A percentile compares a stretch with the other conserved stretches of the same genome.
Conservation (phyloP, 164 flowering plant species). For the Tinospora cordifolia region DNA sequence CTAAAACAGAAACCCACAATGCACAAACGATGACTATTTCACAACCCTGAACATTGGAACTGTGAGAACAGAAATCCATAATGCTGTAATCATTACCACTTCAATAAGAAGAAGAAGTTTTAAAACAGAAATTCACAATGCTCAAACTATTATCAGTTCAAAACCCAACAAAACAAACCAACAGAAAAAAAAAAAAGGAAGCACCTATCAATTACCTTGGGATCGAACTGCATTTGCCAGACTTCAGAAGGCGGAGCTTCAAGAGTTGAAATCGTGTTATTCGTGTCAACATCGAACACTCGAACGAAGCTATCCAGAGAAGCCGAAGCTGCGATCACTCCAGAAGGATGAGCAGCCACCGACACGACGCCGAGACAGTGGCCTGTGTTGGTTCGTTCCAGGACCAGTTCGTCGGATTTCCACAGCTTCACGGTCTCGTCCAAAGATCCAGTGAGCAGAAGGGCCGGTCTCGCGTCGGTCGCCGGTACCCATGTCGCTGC, state of each 20-base stretch:
- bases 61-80: neutral
- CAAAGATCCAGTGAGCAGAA: conserved; percentile 75
- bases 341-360: conserved; percentile 91
- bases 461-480: conserved; percentile 52
- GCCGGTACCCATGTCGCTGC: conserved; percentile 85
- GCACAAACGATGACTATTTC: neutral
- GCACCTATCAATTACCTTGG: conserved; percentile 39
- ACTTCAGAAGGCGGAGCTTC: conserved; percentile 96
- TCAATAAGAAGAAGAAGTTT: neutral
- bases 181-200: neutral
- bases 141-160: neutral
- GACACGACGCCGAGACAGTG: conserved; percentile 93
- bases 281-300: conserved; percentile 84
- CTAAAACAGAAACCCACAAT: too few relatives aligned
- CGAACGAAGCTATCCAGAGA: conserved; percentile 88
- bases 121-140: neutral
- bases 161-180: neutral
- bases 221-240: conserved; percentile 94
- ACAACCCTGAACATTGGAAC: neutral
- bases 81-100: neutral
- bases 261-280: conserved; percentile 78
- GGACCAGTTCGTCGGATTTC: conserved; percentile 57
- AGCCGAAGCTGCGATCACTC: conserved; percentile 86
- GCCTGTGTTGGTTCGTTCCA: conserved; percentile 68
- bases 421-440: conserved; percentile 92